Percentiles rank a stretch among this genome's conserved stretches.
Conservation (phyloP, 2,329 filamentous ascomycete species). For the Sporothrix brasiliensis region DNA sequence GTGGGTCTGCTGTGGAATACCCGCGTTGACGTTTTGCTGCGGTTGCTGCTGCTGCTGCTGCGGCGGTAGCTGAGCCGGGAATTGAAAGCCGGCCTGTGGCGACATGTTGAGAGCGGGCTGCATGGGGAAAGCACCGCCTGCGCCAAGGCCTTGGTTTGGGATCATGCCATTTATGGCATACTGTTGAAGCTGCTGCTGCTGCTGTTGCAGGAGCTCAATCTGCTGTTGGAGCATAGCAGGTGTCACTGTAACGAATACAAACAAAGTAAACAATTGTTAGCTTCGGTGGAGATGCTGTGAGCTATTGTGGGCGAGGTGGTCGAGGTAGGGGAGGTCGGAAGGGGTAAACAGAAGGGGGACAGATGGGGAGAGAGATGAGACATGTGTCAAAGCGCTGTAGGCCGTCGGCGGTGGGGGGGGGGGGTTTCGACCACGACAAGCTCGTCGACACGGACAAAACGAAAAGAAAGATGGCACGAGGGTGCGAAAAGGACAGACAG, state of each 20-base stretch:
- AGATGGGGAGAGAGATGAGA: conserved; percentile 24
- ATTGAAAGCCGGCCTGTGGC: conserved; percentile 84
- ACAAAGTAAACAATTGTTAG: conserved; percentile 32
- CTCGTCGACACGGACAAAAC: conserved; percentile 14
- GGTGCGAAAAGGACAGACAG: not conserved
- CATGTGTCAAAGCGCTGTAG: conserved; percentile 31
- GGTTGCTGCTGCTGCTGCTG: conserved; percentile 75
- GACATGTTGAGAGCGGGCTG: conserved; percentile 79
- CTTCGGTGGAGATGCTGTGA: conserved; percentile 5
- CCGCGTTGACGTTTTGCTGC: conserved; percentile 74
- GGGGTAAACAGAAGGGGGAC: conserved; percentile 14
- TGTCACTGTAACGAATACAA: conserved; percentile 67
- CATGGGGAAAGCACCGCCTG: conserved; percentile 69
- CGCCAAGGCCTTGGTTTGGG: conserved; percentile 74
- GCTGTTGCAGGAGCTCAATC: conserved; percentile 94
- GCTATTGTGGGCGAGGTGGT: conserved; percentile 7
- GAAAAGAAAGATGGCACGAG: not conserved
- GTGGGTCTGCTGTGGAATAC: conserved; percentile 73
- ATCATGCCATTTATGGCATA: conserved; percentile 92
- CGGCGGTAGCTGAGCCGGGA: conserved; percentile 73
- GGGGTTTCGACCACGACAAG: not conserved
- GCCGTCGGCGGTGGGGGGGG: too few relatives aligned
- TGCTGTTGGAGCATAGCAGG: conserved; percentile 97
- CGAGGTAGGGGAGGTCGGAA: not conserved
- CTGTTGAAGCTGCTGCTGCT: conserved; percentile 97